phyloP scores from a whole-genome alignment of 495 filamentous ascomycete species.

The Penicillium ucsense region DNA sequence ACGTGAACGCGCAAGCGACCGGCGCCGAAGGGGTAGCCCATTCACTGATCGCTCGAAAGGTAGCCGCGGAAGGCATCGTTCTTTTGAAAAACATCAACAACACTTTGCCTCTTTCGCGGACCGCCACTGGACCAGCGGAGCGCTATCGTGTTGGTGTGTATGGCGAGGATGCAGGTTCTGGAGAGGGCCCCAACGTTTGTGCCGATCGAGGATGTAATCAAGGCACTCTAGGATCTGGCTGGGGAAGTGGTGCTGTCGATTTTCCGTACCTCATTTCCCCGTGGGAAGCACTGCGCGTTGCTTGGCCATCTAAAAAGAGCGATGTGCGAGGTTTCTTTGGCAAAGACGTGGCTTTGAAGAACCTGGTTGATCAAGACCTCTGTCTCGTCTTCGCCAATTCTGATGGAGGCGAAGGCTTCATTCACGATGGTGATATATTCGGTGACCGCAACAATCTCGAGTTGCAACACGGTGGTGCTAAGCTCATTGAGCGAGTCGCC shows the following conservation, averaged over 20 bases:
- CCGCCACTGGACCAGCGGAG: conserved; percentile 30
- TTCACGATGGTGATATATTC: conserved; percentile 48
- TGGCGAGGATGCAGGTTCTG: conserved; percentile 71
- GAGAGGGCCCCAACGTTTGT: conserved; percentile 66
- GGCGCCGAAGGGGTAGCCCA: conserved; percentile 63
- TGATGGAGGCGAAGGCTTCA: conserved; percentile 57
- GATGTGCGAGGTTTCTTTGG: conserved; percentile 49
- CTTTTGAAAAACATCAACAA: conserved; percentile 68
- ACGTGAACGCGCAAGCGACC: conserved; percentile 55
- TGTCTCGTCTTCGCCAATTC: conserved; percentile 57
- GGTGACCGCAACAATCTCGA: conserved; percentile 80
- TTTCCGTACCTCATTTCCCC: conserved; percentile 76
- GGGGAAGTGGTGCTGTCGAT: conserved; percentile 84
- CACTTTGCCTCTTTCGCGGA: conserved; percentile 52
- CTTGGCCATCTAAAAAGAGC: conserved; percentile 51
- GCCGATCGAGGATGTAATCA: conserved; percentile 69
- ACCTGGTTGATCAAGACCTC: conserved; percentile 47
- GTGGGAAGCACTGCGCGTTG: conserved; percentile 49
- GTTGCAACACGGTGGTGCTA: conserved; percentile 68
- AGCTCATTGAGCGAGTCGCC: conserved; percentile 62
- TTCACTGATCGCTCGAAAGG: conserved; percentile 53
- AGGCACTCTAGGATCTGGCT: conserved; percentile 76
- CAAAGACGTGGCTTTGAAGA: conserved; percentile 40
- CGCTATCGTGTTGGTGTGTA: conserved; percentile 62
- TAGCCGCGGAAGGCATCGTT: conserved; percentile 79